phyloP scores from a whole-genome alignment of 73 alveolate species.

The Halteria grandinella region DNA sequence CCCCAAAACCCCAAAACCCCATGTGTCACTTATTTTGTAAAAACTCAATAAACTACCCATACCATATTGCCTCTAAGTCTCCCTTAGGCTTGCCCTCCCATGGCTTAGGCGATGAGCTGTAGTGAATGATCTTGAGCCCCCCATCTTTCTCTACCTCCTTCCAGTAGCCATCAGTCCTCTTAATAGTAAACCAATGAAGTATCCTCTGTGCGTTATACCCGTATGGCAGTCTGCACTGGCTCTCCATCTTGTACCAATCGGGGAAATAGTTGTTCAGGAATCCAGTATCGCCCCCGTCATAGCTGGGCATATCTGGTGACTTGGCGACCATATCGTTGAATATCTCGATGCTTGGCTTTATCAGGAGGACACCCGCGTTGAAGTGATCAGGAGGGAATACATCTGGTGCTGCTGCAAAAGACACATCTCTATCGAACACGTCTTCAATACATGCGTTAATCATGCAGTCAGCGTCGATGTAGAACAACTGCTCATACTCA shows the following conservation, averaged over 20 bases:
- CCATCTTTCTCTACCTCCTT: conserved; percentile 51
- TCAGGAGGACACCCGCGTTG: conserved; percentile 77
- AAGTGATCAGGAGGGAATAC: conserved; percentile 82
- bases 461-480: conserved; percentile 78
- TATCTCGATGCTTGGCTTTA: conserved; percentile 55
- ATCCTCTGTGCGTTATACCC: conserved; percentile 78
- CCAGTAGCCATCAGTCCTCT: conserved; percentile 71
- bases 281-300: conserved; percentile 80
- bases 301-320: neutral
- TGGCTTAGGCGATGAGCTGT: conserved; percentile 74
- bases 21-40: too few relatives aligned
- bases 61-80: conserved; percentile 64
- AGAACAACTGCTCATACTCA: conserved; percentile 56
- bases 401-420: conserved; percentile 74
- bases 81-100: conserved; percentile 73
- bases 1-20: too few relatives aligned
- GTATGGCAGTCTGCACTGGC: conserved; percentile 63
- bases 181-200: conserved; percentile 53
- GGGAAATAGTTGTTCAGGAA: conserved; percentile 72
- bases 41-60: too few relatives aligned
- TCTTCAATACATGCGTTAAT: conserved; percentile 40
- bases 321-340: conserved; percentile 50
- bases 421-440: conserved; percentile 50
- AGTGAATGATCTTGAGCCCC: conserved; percentile 63
- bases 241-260: conserved; percentile 59